Base-by-base conservation (phyloP, 2,329 filamentous ascomycete species). In the Cladophialophora exuberans region DNA sequence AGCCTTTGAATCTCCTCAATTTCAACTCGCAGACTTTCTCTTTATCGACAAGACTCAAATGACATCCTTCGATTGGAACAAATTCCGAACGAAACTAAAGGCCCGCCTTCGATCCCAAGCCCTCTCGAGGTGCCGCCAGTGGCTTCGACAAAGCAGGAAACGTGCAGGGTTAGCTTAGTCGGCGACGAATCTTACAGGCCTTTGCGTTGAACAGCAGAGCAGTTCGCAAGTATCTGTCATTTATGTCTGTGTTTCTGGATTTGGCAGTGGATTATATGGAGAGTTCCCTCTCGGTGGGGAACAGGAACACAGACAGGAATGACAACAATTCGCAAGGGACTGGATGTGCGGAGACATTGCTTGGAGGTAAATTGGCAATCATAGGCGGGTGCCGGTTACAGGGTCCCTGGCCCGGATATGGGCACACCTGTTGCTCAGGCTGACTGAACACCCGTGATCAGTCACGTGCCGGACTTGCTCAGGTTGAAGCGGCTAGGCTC, bases 31-130 rank as follows among this genome's bases (percentile, higher is more conserved):
- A 13, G 46, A 50, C 31, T 41, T 50, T 50, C 35, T 50, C 20
- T 15, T 5, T 28, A 22, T 39, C 6, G 23, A 50, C 35, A 20
- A 50, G 13, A 22, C 35, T 41, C 35, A 42, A 50, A 42, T 18
- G 46, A 50, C 46, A 28, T 31, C n/a, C 46, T 42, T 41, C n/a
- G 15, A 42, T 22, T 50, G 46, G 46, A 35, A 50, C 35, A 35
- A 30, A 28, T 6, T 50, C 35, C 46, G 35, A 42, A 39, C 35
- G 23, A 3, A 28, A 31, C 23, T 50, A 4, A 50, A 42, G 35
- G 7, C 6, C 20, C 5, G 23, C 35, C 20, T 50, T 41, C 46
- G 17, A 50, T 22, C 25, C 9, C 13, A 39, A n/a, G 46, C 42
- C 20, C n/a, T n/a, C 3, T 6, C 1, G 26, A 45, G 42, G 26